Base-by-base conservation (phyloP, 208 protist species). In the Leptomonas seymouri region DNA sequence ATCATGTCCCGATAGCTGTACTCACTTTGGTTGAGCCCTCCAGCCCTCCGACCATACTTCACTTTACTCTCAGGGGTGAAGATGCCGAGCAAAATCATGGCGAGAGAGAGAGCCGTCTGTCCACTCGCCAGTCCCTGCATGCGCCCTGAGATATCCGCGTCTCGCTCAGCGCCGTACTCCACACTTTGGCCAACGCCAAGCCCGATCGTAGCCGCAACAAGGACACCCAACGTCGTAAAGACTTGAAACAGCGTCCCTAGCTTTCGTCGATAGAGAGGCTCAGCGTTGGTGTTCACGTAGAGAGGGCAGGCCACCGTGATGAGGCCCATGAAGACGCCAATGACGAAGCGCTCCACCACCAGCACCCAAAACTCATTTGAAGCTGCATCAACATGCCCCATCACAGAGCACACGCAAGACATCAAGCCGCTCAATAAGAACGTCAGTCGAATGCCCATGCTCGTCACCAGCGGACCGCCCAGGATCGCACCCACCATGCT, bases 191-290 rank as follows among this genome's bases (percentile, higher is more conserved):
- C 72, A 25, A 60, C 66, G 34, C 71, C 48, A 45, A 87, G 34
- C 16, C 71, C 81, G 31, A 88, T 69, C 21, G 78, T 31, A 3
- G 71, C 78, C n/a, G 80, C 78, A 48, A 89, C 20, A 57, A 88
- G 77, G 30, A 72, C 82, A 25, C 82, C 82, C 31, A 85, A 68
- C 1, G 82, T 82, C 9, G 23, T 76, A 49, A 82, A 86, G 2
- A 89, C 74, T 57, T 87, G 77, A 64, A 87, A 87, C 28, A 89
- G 27, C 6, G 76, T 77, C 48, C 82, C 87, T 27, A 73, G 56
- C 59, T 76, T 62, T 16, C 60, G n/a, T 20, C 67, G 55, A 20
- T 41, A 66, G 50, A 67, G 8, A 30, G 82, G 79, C 6, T 48
- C 54, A 12, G 78, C 80, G 28, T 83, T 82, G 54, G 82, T 50